Evolutionary conservation across 2,329 filamentous ascomycete species (phyloP), one percentile per base, ranked within the genome.

Genomic region (Hypoxylon sp.): DNA sequence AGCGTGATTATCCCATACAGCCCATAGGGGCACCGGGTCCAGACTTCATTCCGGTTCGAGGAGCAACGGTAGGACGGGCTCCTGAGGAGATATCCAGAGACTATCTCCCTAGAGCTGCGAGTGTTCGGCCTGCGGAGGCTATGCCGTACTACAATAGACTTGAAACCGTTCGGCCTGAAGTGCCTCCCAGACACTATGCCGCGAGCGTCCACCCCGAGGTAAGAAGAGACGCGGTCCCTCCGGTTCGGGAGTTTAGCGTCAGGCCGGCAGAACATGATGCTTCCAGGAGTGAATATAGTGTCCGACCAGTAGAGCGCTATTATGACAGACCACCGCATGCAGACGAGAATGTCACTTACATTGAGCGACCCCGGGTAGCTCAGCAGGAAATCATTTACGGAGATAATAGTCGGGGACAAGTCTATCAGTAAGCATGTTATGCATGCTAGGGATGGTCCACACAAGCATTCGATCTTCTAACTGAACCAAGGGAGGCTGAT

Each of bases 1-100:
- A 86, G 68, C 81, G 87, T 60, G 89, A 91, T 70, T 87, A 88
- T 70, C 85, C 87, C 3, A 79, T 79, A 68, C 86, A 83, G 38
- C 86, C 83, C 10, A 78, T 82, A 65, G 77, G 75, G 4, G 78
- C 78, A 2, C 77, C 81, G 2, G 76, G 76, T 34, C 79, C 80
- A 59, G 85, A 86, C 9, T 87, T 85, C 69, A 75, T 85, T 21
- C 82, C 83, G 56, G 78, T 85, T n/a, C 80, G 85, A 69, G 76
- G 76, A 10, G 76, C 78, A n/a, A 72, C 77, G 6, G 82, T 82
- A 21, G 77, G 81, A 50, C 78, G 81, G 43, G 75, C 80, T 58
- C 74, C 81, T 23, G 83, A 86, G 28, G 85, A 85, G 17, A 69
- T 79, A 1, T 80, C 85, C 2, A 81, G 84, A 36, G 87, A 89